These are phyloP conservation scores for Lactarius psammicola DNA, from an alignment of 768 basidiomycete genomes.

Conservation along the genomic window DNA sequence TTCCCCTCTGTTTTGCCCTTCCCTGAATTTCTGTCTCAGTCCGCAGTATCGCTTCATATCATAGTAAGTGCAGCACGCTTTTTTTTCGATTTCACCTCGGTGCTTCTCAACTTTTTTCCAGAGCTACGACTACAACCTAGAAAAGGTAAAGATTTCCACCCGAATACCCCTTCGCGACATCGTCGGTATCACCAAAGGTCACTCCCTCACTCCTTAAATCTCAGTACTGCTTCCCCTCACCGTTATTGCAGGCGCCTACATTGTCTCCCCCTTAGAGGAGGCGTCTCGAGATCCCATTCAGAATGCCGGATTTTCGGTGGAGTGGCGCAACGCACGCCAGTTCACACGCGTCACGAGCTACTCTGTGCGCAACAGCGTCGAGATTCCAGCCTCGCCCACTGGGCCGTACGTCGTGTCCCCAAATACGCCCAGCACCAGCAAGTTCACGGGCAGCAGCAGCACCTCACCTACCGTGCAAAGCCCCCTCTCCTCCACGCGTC, in stretches of 20 bases:
- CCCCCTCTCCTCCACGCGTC: conserved; percentile 2
- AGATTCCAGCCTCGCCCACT: conserved; percentile 30
- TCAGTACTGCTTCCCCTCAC: conserved; percentile 3
- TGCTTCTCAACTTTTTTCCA: conserved; percentile 33
- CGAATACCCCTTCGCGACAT: conserved; percentile 86
- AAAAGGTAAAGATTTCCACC: conserved; percentile 88
- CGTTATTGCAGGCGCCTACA: conserved; percentile 74
- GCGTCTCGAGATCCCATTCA: conserved; percentile 83
- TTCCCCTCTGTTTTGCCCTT: conserved; percentile 33
- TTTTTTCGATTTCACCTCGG: neutral
- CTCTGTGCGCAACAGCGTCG: conserved; percentile 71
- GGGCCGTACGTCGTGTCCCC: neutral
- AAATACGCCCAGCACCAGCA: conserved; percentile 3
- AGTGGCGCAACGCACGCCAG: conserved; percentile 72
- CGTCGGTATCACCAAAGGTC: conserved; percentile 74
- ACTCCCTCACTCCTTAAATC: conserved; percentile 11
- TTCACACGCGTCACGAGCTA: conserved; percentile 81
- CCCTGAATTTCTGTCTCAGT: conserved; percentile 31
- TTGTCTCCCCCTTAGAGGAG: conserved; percentile 90
- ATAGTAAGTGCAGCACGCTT: conserved; percentile 51
- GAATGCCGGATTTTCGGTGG: conserved; percentile 83
- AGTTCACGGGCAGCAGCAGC: neutral
- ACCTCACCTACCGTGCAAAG: neutral
- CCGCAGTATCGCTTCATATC: conserved; percentile 62
- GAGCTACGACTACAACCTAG: conserved; percentile 93